Percentiles rank a stretch among this genome's conserved stretches.
Conservation (phyloP, 768 basidiomycete species). For the Tylopilus vinaceipallidus region DNA sequence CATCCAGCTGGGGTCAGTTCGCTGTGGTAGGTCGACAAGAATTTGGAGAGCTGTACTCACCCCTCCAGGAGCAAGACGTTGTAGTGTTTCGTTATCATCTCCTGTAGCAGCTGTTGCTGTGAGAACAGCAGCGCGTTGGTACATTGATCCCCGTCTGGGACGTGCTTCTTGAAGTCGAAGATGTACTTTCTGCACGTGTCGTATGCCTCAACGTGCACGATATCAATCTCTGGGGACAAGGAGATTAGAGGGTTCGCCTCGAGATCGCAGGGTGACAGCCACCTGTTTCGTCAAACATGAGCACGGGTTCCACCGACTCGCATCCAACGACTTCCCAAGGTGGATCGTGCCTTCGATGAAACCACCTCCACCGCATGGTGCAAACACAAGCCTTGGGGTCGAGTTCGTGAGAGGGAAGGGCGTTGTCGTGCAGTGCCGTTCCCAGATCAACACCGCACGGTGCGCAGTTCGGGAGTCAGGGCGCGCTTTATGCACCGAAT, state of each 20-base stretch:
- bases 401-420: conserved; percentile 14
- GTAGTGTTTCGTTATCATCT: conserved; percentile 52
- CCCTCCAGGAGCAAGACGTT: conserved; percentile 69
- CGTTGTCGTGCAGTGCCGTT: neutral
- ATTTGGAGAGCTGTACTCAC: conserved; percentile 34
- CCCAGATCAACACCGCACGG: too few relatives aligned
- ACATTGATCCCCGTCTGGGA: conserved; percentile 45
- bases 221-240: conserved; percentile 50
- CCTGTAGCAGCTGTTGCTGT: conserved; percentile 58
- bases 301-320: conserved; percentile 60
- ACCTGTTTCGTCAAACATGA: conserved; percentile 59
- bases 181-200: conserved; percentile 62
- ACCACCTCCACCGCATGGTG: conserved; percentile 37
- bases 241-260: conserved; percentile 5
- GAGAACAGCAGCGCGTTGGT: conserved; percentile 59
- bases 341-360: conserved; percentile 51
- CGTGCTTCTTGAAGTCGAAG: conserved; percentile 51
- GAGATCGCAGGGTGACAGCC: conserved; percentile 35
- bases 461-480: neutral
- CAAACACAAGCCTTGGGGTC: conserved; percentile 15
- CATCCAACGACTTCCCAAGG: conserved; percentile 81
- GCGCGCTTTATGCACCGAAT: conserved; percentile 12
- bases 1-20: conserved; percentile 2
- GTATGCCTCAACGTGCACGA: conserved; percentile 49
- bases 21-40: neutral